Conservation (phyloP, 768 basidiomycete species). For the Imleria badia region DNA sequence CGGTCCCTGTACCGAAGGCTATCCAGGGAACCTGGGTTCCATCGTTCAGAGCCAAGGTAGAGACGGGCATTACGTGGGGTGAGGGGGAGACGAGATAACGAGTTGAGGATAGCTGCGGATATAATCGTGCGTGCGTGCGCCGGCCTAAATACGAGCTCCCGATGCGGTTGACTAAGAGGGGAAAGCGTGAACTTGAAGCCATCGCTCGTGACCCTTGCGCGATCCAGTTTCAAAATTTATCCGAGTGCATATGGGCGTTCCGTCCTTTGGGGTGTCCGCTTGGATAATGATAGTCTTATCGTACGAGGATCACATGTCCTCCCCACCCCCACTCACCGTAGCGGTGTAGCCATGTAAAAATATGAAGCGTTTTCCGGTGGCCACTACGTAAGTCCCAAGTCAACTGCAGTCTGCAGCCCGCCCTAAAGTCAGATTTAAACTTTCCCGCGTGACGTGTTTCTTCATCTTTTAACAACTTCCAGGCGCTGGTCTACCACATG, state of each 20-base stretch:
- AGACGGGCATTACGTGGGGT: constrained; percentile 24
- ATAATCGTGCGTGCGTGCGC: neutral
- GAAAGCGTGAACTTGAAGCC: neutral
- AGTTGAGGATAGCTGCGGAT: neutral
- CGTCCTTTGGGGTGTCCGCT: neutral
- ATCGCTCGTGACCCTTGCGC: constrained; percentile 12
- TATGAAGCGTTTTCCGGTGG: neutral
- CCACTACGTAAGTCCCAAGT: no score
- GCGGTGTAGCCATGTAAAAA: neutral
- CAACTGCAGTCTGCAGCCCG: no score
- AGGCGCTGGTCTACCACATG: constrained; percentile 59
- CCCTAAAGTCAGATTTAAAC: constrained; percentile 43
- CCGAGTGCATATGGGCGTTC: neutral
- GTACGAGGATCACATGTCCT: neutral
- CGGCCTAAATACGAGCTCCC: constrained; percentile 8
- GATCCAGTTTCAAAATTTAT: neutral
- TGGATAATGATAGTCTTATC: neutral
- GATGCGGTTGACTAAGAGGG: constrained; percentile 10
- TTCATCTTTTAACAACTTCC: constrained; percentile 68
- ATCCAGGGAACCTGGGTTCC: constrained; percentile 53
- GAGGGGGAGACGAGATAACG: constrained; percentile 8
- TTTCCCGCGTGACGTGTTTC: neutral
- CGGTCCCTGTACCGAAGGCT: constrained; percentile 64
- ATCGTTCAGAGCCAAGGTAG: constrained; percentile 51
- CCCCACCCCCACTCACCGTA: neutral